A percentile compares a stretch with the other conserved stretches of the same genome.
Conservation (phyloP, 768 basidiomycete species). For the Lactarius evosmus region DNA sequence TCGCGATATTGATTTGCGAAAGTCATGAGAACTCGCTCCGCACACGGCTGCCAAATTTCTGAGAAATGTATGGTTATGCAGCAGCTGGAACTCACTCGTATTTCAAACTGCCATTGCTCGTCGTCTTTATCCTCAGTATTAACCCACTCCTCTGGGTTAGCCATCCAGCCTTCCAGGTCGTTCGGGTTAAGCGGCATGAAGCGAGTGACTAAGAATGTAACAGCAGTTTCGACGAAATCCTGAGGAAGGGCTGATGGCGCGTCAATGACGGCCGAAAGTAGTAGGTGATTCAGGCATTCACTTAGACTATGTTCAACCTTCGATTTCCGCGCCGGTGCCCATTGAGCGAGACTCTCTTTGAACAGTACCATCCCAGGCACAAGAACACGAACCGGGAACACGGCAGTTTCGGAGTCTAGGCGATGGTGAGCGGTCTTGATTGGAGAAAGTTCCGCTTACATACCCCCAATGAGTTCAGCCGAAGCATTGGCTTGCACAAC, state of each 20-base stretch:
- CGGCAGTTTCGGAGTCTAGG: conserved; percentile 57
- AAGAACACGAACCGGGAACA: conserved; percentile 75
- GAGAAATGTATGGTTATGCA: conserved; percentile 7
- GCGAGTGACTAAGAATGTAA: conserved; percentile 71
- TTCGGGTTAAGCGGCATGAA: conserved; percentile 80
- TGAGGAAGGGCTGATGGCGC: conserved; percentile 51
- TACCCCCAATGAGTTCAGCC: conserved; percentile 56
- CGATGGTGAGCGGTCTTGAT: neutral
- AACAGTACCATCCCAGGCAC: conserved; percentile 86
- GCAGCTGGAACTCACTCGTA: conserved; percentile 56
- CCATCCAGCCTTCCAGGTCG: conserved; percentile 81
- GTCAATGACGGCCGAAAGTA: conserved; percentile 21
- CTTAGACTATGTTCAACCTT: conserved; percentile 59
- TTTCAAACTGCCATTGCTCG: conserved; percentile 91
- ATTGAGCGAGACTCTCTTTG: conserved; percentile 76
- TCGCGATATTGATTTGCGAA: conserved; percentile 66
- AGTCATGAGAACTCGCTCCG: conserved; percentile 87
- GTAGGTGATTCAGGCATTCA: conserved; percentile 33
- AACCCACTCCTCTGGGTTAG: conserved; percentile 94
- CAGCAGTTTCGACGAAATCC: conserved; percentile 71
- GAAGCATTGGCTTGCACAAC: conserved; percentile 66
- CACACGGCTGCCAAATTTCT: conserved; percentile 63
- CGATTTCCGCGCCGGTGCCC: conserved; percentile 63
- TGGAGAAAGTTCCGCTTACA: neutral
- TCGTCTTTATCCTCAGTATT: conserved; percentile 85